Conservation (phyloP, 768 basidiomycete genomes). For the Leccinum rimulosum region DNA sequence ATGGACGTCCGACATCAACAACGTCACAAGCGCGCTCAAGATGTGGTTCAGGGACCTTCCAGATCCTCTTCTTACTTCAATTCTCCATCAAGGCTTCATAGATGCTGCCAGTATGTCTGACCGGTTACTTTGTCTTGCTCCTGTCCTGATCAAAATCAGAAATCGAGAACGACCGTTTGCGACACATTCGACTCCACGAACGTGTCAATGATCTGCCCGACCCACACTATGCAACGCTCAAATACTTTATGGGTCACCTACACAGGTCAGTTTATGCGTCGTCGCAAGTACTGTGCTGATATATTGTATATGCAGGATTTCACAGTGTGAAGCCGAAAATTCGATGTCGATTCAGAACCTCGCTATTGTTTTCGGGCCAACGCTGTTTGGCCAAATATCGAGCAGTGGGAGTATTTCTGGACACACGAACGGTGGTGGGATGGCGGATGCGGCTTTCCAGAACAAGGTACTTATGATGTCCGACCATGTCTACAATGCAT, state of each 20-base stretch:
- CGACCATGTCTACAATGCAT: neutral
- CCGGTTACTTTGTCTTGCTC: neutral
- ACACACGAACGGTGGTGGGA: constrained; percentile 49
- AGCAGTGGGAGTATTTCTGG: constrained; percentile 41
- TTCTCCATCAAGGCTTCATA: constrained; percentile 87
- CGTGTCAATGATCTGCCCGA: constrained; percentile 97
- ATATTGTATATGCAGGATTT: constrained; percentile 53
- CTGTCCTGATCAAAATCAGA: constrained; percentile 39
- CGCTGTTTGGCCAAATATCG: constrained; percentile 77
- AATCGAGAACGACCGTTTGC: constrained; percentile 90
- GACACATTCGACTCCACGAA: constrained; percentile 95
- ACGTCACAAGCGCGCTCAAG: constrained; percentile 91
- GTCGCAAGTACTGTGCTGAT: constrained; percentile 7
- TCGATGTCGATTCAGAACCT: constrained; percentile 93
- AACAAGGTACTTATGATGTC: constrained; percentile 50
- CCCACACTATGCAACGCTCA: constrained; percentile 96
- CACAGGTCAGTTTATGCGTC: constrained; percentile 57
- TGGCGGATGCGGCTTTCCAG: constrained; percentile 70
- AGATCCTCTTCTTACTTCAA: constrained; percentile 83
- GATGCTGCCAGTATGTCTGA: constrained; percentile 84
- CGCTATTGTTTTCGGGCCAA: constrained; percentile 98
- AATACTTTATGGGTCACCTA: constrained; percentile 93
- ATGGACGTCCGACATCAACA: constrained; percentile 94
- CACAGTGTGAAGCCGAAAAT: constrained; percentile 71
- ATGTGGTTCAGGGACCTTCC: constrained; percentile 96